Percentiles rank a stretch among this genome's conserved stretches.
These are phyloP conservation scores for Sporothrix pallida DNA, from an alignment of 2,329 filamentous ascomycete species.

Conservation along the genomic window DNA sequence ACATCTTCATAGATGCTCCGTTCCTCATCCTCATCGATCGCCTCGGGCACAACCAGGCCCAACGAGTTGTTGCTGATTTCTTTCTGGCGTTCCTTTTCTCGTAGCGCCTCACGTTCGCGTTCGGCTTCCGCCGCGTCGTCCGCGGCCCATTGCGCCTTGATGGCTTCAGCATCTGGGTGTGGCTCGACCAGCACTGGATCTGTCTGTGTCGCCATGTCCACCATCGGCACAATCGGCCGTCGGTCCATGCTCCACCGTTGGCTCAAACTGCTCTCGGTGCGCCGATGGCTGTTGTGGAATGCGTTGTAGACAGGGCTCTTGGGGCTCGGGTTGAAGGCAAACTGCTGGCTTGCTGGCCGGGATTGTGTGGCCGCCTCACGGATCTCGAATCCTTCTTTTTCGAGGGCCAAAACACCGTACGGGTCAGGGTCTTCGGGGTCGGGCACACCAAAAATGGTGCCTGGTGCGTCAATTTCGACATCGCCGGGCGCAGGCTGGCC, in stretches of 20 bases:
- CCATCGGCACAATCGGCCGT: not conserved
- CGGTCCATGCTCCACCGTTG: constrained; percentile 16
- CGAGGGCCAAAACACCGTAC: constrained; percentile 47
- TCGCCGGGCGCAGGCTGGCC: constrained; percentile 48
- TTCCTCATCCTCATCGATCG: constrained; percentile 20
- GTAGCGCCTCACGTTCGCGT: not conserved
- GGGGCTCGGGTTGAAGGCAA: constrained; percentile 48
- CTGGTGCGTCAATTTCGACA: constrained; percentile 44
- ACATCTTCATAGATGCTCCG: constrained; percentile 35
- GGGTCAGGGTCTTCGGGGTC: constrained; percentile 49
- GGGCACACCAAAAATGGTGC: constrained; percentile 47
- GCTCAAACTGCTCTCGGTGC: constrained; percentile 20
- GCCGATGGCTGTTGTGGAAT: constrained; percentile 45
- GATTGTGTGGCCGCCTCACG: constrained; percentile 47
- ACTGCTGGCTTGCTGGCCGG: constrained; percentile 46
- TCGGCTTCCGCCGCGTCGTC: constrained; percentile 5
- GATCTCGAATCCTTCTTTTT: constrained; percentile 47
- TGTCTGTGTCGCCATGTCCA: constrained; percentile 33
- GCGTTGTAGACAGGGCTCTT: constrained; percentile 43
- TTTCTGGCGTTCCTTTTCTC: not conserved
- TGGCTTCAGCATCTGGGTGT: not conserved
- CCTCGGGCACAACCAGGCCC: constrained; percentile 17
- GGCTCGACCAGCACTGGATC: constrained; percentile 32
- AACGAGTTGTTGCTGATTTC: not conserved
- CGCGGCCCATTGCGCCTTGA: not conserved